Evolutionary conservation across 768 basidiomycete genomes (phyloP).

Genomic region (Strobilomyces dryophilus): DNA sequence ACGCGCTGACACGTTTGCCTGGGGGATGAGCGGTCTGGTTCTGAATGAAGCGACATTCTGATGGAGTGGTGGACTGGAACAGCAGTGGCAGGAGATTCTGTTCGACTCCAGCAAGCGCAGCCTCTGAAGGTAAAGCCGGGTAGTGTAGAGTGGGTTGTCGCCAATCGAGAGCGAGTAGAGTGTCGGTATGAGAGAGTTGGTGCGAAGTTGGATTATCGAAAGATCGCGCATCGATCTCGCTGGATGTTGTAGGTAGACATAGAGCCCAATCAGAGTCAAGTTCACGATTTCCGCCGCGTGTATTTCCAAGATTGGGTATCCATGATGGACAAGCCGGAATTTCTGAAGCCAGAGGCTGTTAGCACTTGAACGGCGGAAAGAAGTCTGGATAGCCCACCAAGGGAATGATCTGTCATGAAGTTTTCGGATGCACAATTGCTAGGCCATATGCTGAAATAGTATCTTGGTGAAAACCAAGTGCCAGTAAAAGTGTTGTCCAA

Average conservation of each 20-base stretch:
- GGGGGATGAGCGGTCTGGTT: not conserved
- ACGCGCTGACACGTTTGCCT: not conserved
- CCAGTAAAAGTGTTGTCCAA: not conserved
- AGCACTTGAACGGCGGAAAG: not conserved
- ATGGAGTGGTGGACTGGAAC: not conserved
- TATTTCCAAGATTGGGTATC: not conserved
- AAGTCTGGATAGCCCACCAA: not conserved
- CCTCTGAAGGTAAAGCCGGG: not conserved
- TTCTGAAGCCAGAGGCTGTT: slow-evolving; percentile 3
- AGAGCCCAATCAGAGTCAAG: not conserved
- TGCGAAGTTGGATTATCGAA: not conserved
- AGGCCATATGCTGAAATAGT: not conserved
- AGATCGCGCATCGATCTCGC: not conserved
- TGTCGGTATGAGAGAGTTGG: not conserved
- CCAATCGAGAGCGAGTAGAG: not conserved
- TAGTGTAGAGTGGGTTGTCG: not conserved
- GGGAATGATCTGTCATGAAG: not conserved
- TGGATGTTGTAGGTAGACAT: not conserved
- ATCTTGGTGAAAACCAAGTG: not conserved
- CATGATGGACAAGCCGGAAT: not conserved
- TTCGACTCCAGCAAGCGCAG: not conserved
- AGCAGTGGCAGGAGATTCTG: not conserved
- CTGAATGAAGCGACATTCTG: not conserved
- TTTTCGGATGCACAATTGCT: not conserved
- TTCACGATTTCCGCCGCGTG: not conserved